Percentiles rank a stretch among this genome's conserved stretches.
These are phyloP conservation scores for Geranomyces michiganensis DNA, from an alignment of 192 early-diverging fungal genomes.

Conservation along the genomic window DNA sequence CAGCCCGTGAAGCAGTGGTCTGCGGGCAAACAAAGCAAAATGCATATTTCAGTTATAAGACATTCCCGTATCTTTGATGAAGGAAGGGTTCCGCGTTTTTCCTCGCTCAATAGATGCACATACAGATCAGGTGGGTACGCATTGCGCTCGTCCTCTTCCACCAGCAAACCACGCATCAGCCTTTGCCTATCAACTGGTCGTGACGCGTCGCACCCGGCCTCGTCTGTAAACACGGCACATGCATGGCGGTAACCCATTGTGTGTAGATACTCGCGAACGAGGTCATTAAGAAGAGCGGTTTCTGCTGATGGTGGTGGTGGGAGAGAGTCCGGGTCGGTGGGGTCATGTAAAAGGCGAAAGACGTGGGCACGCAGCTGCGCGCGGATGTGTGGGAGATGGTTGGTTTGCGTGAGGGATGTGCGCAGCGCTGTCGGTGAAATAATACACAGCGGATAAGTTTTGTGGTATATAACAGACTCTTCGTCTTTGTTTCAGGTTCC, in stretches of 20 bases:
- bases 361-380: slow-evolving; percentile 46
- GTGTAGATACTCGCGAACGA: slow-evolving; percentile 48
- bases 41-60: no score
- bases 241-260: slow-evolving; percentile 46
- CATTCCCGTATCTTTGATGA: no score
- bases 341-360: slow-evolving; percentile 42
- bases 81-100: no score
- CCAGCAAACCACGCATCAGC: background rate
- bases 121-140: slow-evolving; percentile 2
- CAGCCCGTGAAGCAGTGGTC: slow-evolving; percentile 4
- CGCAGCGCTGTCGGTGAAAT: slow-evolving; percentile 34
- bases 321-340: slow-evolving; percentile 21
- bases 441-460: no score
- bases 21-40: background rate
- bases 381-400: slow-evolving; percentile 39
- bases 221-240: slow-evolving; percentile 44
- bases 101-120: background rate
- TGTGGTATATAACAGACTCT: no score
- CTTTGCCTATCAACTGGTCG: background rate
- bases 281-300: slow-evolving; percentile 47
- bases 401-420: slow-evolving; percentile 36
- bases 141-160: background rate
- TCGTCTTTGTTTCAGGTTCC: no score
- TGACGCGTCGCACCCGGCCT: background rate
- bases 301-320: slow-evolving; percentile 15